Evolutionary conservation across 192 early-diverging fungal species (phyloP).

Genomic region (Piromyces sp.): DNA sequence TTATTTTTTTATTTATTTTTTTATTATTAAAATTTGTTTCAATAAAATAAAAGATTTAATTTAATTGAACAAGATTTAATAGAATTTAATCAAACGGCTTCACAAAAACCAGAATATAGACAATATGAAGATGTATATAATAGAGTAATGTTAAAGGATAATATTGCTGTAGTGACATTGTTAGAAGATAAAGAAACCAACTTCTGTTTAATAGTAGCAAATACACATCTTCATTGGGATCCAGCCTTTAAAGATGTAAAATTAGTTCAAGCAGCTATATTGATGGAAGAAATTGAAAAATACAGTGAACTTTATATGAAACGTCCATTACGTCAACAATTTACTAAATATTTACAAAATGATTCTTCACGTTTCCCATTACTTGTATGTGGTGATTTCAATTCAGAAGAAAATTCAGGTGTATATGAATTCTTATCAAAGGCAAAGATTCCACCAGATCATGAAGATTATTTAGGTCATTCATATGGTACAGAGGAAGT

Average conservation of each 20-base stretch:
- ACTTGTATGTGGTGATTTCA: slow-evolving; percentile 87
- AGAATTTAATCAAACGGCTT: slow-evolving; percentile 87
- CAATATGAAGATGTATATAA: slow-evolving; percentile 89
- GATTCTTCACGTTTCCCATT: slow-evolving; percentile 11
- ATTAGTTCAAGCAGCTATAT: slow-evolving; percentile 82
- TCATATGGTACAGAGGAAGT: slow-evolving; percentile 71
- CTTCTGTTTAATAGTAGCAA: slow-evolving; percentile 56
- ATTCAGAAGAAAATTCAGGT: slow-evolving; percentile 73
- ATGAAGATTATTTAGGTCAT: slow-evolving; percentile 63
- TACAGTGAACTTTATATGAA: slow-evolving; percentile 31
- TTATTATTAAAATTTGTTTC: too few relatives aligned
- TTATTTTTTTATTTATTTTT: too few relatives aligned
- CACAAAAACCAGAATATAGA: slow-evolving; percentile 70
- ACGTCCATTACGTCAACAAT: slow-evolving; percentile 14
- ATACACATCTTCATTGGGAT: slow-evolving; percentile 90
- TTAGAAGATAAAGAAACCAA: slow-evolving; percentile 67
- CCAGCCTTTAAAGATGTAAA: slow-evolving; percentile 83
- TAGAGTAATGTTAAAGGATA: slow-evolving; percentile 93
- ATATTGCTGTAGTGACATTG: slow-evolving; percentile 68
- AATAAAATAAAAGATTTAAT: slow-evolving; percentile 57
- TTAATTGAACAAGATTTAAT: slow-evolving; percentile 69
- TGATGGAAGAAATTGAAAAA: slow-evolving; percentile 73
- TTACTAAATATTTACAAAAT: slow-evolving; percentile 1
- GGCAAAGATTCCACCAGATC: slow-evolving; percentile 58
- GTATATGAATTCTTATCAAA: slow-evolving; percentile 78